These are phyloP conservation scores for Podaxis sp. DNA, from an alignment of 768 basidiomycete genomes.

Conservation along the genomic window DNA sequence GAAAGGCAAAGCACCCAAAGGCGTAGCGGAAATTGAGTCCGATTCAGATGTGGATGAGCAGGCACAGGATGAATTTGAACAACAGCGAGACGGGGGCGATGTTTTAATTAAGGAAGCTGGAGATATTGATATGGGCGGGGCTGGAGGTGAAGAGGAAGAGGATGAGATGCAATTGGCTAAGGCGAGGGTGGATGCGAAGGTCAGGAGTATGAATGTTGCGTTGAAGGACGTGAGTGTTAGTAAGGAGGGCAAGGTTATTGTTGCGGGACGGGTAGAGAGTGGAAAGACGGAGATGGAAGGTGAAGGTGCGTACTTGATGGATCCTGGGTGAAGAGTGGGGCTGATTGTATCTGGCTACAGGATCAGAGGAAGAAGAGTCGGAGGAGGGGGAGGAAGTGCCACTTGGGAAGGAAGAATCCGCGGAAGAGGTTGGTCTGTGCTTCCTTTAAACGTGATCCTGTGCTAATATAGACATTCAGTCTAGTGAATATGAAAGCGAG, in stretches of 20 bases:
- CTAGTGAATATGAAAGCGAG: slow-evolving; percentile 82
- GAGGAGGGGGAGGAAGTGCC: slow-evolving; percentile 48
- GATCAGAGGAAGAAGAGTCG: slow-evolving; percentile 15
- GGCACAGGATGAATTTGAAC: slow-evolving; percentile 26
- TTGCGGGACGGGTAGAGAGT: slow-evolving; percentile 75
- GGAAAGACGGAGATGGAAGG: slow-evolving; percentile 64
- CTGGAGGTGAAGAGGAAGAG: slow-evolving; percentile 36
- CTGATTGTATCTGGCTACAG: slow-evolving; percentile 17
- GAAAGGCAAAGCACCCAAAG: slow-evolving; percentile 87
- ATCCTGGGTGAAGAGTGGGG: background rate
- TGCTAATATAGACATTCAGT: slow-evolving; percentile 33
- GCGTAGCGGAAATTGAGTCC: slow-evolving; percentile 50
- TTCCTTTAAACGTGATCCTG: background rate
- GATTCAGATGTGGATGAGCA: slow-evolving; percentile 66
- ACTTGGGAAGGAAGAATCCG: slow-evolving; percentile 24
- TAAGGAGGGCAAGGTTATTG: slow-evolving; percentile 72
- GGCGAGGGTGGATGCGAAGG: slow-evolving; percentile 26
- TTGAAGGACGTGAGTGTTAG: slow-evolving; percentile 81
- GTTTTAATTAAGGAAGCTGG: slow-evolving; percentile 57
- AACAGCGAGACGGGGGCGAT: slow-evolving; percentile 44
- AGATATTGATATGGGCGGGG: slow-evolving; percentile 30
- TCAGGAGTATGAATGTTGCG: slow-evolving; percentile 65
- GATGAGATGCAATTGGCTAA: slow-evolving; percentile 34
- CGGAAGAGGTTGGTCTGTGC: slow-evolving; percentile 40
- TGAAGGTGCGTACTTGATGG: slow-evolving; percentile 19